Evolutionary conservation across 2,329 filamentous ascomycete species (phyloP).

Genomic region (Cercospora sojina): DNA sequence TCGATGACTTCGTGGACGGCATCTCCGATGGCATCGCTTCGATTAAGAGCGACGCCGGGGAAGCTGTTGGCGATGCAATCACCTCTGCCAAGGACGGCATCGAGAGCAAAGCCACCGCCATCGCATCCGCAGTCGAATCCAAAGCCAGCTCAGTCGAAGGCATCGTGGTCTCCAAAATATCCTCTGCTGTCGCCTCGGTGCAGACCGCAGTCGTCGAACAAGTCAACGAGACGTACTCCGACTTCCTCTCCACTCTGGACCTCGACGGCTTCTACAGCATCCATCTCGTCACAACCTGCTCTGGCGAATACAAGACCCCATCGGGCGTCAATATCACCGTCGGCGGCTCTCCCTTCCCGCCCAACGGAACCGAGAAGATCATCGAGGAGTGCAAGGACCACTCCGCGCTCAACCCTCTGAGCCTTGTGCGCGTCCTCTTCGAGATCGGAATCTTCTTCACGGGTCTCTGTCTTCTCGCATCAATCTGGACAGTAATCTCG

Average conservation of each 20-base stretch:
- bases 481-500: slow-evolving; percentile 46
- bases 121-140: slow-evolving; percentile 25
- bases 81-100: slow-evolving; percentile 29
- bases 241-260: slow-evolving; percentile 50
- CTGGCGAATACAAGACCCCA: slow-evolving; percentile 44
- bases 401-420: slow-evolving; percentile 53
- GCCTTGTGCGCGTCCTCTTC: slow-evolving; percentile 60
- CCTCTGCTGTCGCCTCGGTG: slow-evolving; percentile 33
- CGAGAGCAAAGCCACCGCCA: slow-evolving; percentile 26
- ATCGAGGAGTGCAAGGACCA: slow-evolving; percentile 55
- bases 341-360: slow-evolving; percentile 22
- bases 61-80: slow-evolving; percentile 22
- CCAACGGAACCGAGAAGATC: slow-evolving; percentile 47
- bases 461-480: slow-evolving; percentile 50
- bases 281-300: slow-evolving; percentile 61
- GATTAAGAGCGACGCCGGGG: slow-evolving; percentile 21
- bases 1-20: slow-evolving; percentile 35
- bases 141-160: slow-evolving; percentile 22
- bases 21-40: slow-evolving; percentile 19
- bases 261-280: slow-evolving; percentile 61
- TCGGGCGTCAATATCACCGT: slow-evolving; percentile 47
- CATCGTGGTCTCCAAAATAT: slow-evolving; percentile 26
- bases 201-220: slow-evolving; percentile 45
- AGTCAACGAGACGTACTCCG: slow-evolving; percentile 39
- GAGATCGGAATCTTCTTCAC: slow-evolving; percentile 56